Evolutionary conservation across 2,329 filamentous ascomycete genomes (phyloP).

Genomic region (Trichoderma lentiforme): DNA sequence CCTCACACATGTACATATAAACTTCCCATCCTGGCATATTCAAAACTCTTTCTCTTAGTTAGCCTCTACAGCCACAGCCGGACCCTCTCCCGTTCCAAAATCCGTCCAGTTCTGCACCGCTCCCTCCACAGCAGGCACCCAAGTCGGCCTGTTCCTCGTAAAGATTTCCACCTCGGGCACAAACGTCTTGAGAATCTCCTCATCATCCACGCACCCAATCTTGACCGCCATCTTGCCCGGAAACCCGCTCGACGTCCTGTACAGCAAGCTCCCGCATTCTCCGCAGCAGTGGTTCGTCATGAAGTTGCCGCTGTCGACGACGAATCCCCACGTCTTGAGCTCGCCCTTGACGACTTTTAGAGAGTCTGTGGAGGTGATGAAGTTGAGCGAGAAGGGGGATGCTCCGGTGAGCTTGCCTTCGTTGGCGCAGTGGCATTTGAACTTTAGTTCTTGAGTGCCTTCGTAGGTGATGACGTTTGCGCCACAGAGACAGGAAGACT

Average conservation of each 20-base stretch:
- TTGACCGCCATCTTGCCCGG: constrained; percentile 8
- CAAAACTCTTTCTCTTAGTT: neutral
- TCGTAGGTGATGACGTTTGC: constrained; percentile 2
- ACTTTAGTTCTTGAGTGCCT: neutral
- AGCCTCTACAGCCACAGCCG: neutral
- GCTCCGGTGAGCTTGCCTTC: constrained; percentile 2
- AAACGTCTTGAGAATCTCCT: neutral
- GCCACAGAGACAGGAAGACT: neutral
- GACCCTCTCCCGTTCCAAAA: neutral
- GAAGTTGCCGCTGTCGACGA: neutral
- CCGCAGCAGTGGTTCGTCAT: constrained; percentile 5
- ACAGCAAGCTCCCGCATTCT: neutral
- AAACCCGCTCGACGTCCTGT: neutral
- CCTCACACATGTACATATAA: neutral
- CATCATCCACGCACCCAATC: constrained; percentile 2
- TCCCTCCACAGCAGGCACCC: neutral
- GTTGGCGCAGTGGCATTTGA: neutral
- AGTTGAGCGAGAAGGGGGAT: constrained; percentile 3
- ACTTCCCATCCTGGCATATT: fast-evolving
- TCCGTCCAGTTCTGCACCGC: constrained; percentile 3
- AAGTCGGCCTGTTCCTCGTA: neutral
- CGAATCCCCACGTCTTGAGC: neutral
- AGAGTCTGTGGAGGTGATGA: neutral
- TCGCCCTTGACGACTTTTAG: neutral
- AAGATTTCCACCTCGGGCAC: constrained; percentile 3